Base-by-base conservation (phyloP, 1,284 basidiomycete species). In the Apiotrichum gracile region DNA sequence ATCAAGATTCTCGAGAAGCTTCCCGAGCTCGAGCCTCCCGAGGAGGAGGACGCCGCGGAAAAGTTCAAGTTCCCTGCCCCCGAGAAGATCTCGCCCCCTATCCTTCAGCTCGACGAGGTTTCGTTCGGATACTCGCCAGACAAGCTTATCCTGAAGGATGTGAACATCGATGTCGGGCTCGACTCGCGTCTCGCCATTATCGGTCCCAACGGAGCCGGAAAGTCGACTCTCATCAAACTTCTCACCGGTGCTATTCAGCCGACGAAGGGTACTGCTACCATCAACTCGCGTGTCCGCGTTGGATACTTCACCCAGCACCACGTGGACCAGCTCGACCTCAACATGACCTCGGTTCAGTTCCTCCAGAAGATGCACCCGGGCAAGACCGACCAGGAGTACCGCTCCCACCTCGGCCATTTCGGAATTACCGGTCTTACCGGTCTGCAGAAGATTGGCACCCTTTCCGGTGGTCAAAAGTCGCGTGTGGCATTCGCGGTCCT, bases 1-100 rank as follows among this genome's bases (percentile, higher is more conserved):
- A 97, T 99, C 75, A 99, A 99, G 77, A 93, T 97, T 58, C 79
- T 99, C 47, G 96, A 99, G 74, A 97, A 97, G 83, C 78, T 99
- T 34, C 96, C 94, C 5, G 91, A 94, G 60, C 79, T 97, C 46
- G 83, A 94, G 67, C 90, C 91, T 34, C 93, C 93, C 5, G 91
- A 93, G 74, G 82, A 83, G 61, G 82, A 83, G 59, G 89, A 90
- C 54, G 91, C 91, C 67, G 88, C 82, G 37, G 93, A 96, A 72
- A 86, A 81, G 31, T 97, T 98, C 81, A 90, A 83, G 83, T 89
- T 96, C 80, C 89, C 90, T 2, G 89, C 92, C 51, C 85, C 89
- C 3, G 92, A 96, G 67, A 97, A 97, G 78, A 88, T 98, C 65
- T 91, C 92, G 4, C 91, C 96, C 3, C 96, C 96, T 1, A 75